Percentiles rank a stretch among this genome's conserved stretches.
These are phyloP conservation scores for Claviceps sp. DNA, from an alignment of 2,329 filamentous ascomycete species.

Conservation along the genomic window DNA sequence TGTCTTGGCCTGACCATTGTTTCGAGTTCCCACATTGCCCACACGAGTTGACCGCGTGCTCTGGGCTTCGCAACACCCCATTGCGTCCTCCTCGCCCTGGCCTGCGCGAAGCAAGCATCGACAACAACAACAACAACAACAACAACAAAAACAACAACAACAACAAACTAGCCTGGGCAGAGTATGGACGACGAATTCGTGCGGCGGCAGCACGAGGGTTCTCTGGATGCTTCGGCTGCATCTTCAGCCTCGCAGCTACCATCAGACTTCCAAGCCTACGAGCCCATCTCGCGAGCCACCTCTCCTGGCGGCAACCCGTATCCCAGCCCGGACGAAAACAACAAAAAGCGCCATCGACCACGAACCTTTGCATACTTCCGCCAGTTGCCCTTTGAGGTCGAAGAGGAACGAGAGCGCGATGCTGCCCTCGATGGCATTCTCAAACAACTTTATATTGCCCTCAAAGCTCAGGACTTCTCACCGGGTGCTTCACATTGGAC, in stretches of 20 bases:
- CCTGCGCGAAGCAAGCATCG: background rate
- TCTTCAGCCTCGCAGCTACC: slow-evolving; percentile 19
- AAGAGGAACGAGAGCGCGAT: slow-evolving; percentile 66
- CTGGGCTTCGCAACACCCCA: background rate
- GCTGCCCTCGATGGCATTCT: slow-evolving; percentile 74
- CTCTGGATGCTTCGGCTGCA: slow-evolving; percentile 18
- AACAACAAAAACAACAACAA: background rate
- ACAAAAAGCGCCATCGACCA: slow-evolving; percentile 59
- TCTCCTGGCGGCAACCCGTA: slow-evolving; percentile 63
- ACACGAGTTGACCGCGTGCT: background rate
- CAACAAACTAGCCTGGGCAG: background rate
- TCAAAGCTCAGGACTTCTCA: slow-evolving; percentile 86
- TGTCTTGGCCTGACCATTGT: background rate
- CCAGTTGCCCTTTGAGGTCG: slow-evolving; percentile 78
- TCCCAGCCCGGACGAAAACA: slow-evolving; percentile 33
- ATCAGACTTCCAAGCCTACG: slow-evolving; percentile 32
- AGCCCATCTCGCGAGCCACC: slow-evolving; percentile 72
- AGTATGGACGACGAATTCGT: slow-evolving; percentile 27
- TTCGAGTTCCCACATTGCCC: background rate
- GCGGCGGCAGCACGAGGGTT: slow-evolving; percentile 19
- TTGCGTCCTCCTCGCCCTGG: background rate
- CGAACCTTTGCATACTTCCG: slow-evolving; percentile 89
- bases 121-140: background rate
- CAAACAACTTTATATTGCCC: slow-evolving; percentile 82
- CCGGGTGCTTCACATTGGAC: slow-evolving; percentile 95